Conservation (phyloP, 208 protist genomes). For the Acanthamoeba triangularis region DNA sequence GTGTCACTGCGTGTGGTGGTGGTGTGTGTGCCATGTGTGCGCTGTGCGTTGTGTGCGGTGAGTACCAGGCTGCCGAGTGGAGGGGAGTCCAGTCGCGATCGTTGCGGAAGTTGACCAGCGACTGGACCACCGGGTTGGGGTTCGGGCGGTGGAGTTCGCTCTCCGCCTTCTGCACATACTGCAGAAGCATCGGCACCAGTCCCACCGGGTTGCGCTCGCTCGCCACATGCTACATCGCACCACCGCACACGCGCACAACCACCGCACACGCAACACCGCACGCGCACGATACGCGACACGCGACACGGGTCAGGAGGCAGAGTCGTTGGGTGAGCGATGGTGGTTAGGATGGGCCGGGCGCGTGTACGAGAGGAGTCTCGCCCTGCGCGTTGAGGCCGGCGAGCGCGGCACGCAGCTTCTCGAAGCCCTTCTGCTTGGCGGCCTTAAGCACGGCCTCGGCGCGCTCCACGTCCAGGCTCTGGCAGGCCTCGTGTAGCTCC, state of each 20-base stretch:
- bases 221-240: background rate
- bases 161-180: constrained; percentile 8
- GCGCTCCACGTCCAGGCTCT: background rate
- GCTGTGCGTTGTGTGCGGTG: background rate
- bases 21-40: too few species aligned
- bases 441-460: constrained; percentile 8
- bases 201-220: background rate
- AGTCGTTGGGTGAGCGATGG: too few species aligned
- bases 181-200: background rate
- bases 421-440: constrained; percentile 9
- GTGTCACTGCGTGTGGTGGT: too few species aligned
- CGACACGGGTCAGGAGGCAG: background rate
- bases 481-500: background rate
- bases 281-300: background rate
- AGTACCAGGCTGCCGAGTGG: constrained; percentile 1
- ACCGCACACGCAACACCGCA: background rate
- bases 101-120: background rate
- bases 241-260: background rate
- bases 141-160: background rate
- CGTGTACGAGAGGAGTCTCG: background rate
- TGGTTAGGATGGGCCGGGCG: too few species aligned
- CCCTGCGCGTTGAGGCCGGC: background rate
- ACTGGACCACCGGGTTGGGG: background rate
- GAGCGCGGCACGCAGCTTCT: background rate
- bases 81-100: background rate